Evolutionary conservation across 2,329 filamentous ascomycete genomes (phyloP), one percentile per base, ranked within the genome.

Genomic region (Claviceps sp.): DNA sequence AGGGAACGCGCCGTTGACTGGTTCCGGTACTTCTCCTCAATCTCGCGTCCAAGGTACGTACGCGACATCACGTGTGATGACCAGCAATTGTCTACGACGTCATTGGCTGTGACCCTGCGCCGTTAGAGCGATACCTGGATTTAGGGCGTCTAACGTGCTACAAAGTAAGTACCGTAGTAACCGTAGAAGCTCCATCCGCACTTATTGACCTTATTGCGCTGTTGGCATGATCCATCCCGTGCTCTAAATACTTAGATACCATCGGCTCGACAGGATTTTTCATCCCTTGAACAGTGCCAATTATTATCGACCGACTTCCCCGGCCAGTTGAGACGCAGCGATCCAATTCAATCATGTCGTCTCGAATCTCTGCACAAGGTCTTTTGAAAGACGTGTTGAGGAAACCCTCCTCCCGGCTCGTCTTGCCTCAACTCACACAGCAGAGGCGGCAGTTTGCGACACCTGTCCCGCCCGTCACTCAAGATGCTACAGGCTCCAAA

Each of bases 401-500:
- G 47, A 57, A 53, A 47, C 50, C 57, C 30, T 57, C 61, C n/a
- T 59, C 58, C 54, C 60, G 60, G 37, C 52, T 67, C 53, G 55
- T 57, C 52, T 52, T 64, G 26, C 60, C 64, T 42, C 65, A 64
- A 52, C 56, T 65, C 34, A 57, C 60, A 44, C 58, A 58, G 47
- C 62, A 68, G 50, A 61, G 54, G 52, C 61, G 68, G 55, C 56
- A 61, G 37, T 57, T 72, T 48, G 68, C 69, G 50, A 70, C 68
- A 41, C 60, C 65, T 19, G 81, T 80, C 4, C 85, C 87, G 11
- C 87, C 88, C 7, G 88, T 93, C 22, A 90, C 87, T 0, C 88
- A 94, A 66, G 77, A 89, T 76, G 75, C 78, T 6, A 79, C 79
- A 1, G 80, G 77, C 13, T 78, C 76, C 43, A 76, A 87, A 64